These are phyloP conservation scores for Jatropha multifida DNA, from an alignment of 441 rosid species.

Conservation along the genomic window DNA sequence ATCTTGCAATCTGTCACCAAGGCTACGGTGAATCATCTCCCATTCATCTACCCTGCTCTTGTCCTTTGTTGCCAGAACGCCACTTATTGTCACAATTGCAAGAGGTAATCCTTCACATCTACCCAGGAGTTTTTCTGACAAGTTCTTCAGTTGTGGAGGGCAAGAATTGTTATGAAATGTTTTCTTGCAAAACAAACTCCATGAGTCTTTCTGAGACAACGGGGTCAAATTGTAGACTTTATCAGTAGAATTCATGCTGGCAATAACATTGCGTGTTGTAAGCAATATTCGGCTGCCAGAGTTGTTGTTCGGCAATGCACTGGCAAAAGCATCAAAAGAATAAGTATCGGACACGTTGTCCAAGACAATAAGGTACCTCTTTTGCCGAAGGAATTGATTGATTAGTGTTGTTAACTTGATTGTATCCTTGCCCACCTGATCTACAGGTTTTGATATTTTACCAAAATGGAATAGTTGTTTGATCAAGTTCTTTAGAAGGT, in stretches of 20 bases:
- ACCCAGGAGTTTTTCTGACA: constrained; percentile 24
- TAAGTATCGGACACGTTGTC: constrained; percentile 1
- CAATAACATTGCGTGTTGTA: constrained; percentile 9
- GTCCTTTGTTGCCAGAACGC: constrained; percentile 31
- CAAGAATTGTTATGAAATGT: constrained; percentile 28
- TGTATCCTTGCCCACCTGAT: neutral
- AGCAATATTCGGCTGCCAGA: constrained; percentile 4
- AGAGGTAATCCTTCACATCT: constrained; percentile 43
- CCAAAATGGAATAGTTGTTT: neutral
- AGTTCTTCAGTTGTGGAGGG: constrained; percentile 28
- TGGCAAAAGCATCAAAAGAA: neutral
- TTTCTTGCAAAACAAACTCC: constrained; percentile 39
- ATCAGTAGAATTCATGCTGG: neutral
- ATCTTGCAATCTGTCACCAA: constrained; percentile 18
- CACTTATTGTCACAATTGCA: constrained; percentile 43
- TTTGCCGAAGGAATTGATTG: neutral
- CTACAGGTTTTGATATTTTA: neutral
- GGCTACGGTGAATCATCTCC: constrained; percentile 22
- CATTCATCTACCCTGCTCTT: constrained; percentile 20
- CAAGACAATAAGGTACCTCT: constrained; percentile 10
- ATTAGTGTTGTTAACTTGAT: constrained; percentile 3
- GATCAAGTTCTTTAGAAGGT: neutral
- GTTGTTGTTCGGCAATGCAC: neutral
- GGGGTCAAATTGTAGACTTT: constrained; percentile 22
- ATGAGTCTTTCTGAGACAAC: constrained; percentile 26